These are phyloP conservation scores for Iodosphaeria phyllophila DNA, from an alignment of 2,329 filamentous ascomycete genomes.

Conservation along the genomic window DNA sequence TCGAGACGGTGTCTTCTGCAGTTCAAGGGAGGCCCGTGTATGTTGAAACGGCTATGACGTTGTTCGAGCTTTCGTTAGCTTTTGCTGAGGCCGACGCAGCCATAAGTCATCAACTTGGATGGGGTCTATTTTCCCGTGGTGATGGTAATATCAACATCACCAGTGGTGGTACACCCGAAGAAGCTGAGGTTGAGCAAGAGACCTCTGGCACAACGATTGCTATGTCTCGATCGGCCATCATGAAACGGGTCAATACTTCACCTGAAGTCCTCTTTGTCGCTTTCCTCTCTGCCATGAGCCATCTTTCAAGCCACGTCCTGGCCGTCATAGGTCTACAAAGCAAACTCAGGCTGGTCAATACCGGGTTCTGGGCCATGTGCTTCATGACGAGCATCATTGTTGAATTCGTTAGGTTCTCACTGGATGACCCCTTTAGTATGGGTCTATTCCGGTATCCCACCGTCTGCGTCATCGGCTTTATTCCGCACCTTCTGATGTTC, in stretches of 20 bases:
- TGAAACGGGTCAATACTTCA: slow-evolving; percentile 69
- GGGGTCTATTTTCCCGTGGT: slow-evolving; percentile 43
- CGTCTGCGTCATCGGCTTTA: slow-evolving; percentile 85
- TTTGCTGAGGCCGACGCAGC: slow-evolving; percentile 91
- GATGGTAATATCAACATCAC: slow-evolving; percentile 22
- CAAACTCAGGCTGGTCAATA: slow-evolving; percentile 66
- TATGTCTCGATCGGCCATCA: slow-evolving; percentile 45
- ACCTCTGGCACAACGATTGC: slow-evolving; percentile 23
- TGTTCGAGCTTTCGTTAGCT: slow-evolving; percentile 89
- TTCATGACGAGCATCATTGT: slow-evolving; percentile 77
- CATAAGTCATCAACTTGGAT: slow-evolving; percentile 60
- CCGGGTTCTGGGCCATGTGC: slow-evolving; percentile 68
- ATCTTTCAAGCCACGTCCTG: slow-evolving; percentile 66
- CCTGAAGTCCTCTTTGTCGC: slow-evolving; percentile 77
- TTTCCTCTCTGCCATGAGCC: slow-evolving; percentile 76
- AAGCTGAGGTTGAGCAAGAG: too few relatives aligned
- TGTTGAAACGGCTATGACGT: slow-evolving; percentile 84
- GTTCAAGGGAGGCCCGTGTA: slow-evolving; percentile 65
- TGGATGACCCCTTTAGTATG: slow-evolving; percentile 38
- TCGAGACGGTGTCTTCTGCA: slow-evolving; percentile 76
- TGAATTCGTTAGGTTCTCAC: slow-evolving; percentile 46
- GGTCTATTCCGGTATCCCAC: slow-evolving; percentile 77
- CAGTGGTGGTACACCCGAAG: too few relatives aligned
- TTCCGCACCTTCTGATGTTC: slow-evolving; percentile 81
- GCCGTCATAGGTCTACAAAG: slow-evolving; percentile 67